Evolutionary conservation across 2,329 filamentous ascomycete genomes (phyloP).

Genomic region (Trichoderma sp.): DNA sequence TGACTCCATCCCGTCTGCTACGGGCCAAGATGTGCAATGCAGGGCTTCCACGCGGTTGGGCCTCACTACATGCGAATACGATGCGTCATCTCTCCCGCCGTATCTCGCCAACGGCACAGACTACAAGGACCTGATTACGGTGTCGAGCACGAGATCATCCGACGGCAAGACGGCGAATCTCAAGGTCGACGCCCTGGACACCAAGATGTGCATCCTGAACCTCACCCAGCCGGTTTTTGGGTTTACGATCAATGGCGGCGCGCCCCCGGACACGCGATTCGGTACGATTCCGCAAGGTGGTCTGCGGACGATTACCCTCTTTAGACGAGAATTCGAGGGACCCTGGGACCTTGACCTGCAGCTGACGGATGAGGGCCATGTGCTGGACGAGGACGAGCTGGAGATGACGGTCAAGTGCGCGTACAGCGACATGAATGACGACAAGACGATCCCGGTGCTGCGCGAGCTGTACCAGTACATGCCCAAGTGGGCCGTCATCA

Average conservation of each 20-base stretch:
- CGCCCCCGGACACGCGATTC: slow-evolving; percentile 64
- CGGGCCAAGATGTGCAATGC: slow-evolving; percentile 63
- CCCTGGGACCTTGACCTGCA: slow-evolving; percentile 66
- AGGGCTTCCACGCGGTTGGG: slow-evolving; percentile 42
- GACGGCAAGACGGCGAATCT: slow-evolving; percentile 60
- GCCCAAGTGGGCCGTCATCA: slow-evolving; percentile 77
- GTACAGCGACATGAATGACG: slow-evolving; percentile 82
- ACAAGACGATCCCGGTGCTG: slow-evolving; percentile 75
- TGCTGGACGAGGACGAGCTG: slow-evolving; percentile 41
- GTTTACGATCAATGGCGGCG: slow-evolving; percentile 65
- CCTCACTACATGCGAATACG: slow-evolving; percentile 70
- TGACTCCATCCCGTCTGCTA: slow-evolving; percentile 68
- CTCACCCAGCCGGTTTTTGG: slow-evolving; percentile 69
- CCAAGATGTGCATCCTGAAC: slow-evolving; percentile 73
- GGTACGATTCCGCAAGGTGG: slow-evolving; percentile 64
- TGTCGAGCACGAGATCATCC: slow-evolving; percentile 45
- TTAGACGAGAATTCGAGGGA: slow-evolving; percentile 77
- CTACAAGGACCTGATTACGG: slow-evolving; percentile 62
- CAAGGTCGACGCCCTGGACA: slow-evolving; percentile 70
- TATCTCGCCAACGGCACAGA: slow-evolving; percentile 56
- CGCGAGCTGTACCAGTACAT: slow-evolving; percentile 77
- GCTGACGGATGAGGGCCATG: slow-evolving; percentile 32
- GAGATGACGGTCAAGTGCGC: slow-evolving; percentile 73
- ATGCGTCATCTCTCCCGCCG: slow-evolving; percentile 62
- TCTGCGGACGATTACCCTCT: slow-evolving; percentile 71